These are phyloP conservation scores for Fusarium sp. DNA, from an alignment of 2,329 filamentous ascomycete species.

Conservation along the genomic window DNA sequence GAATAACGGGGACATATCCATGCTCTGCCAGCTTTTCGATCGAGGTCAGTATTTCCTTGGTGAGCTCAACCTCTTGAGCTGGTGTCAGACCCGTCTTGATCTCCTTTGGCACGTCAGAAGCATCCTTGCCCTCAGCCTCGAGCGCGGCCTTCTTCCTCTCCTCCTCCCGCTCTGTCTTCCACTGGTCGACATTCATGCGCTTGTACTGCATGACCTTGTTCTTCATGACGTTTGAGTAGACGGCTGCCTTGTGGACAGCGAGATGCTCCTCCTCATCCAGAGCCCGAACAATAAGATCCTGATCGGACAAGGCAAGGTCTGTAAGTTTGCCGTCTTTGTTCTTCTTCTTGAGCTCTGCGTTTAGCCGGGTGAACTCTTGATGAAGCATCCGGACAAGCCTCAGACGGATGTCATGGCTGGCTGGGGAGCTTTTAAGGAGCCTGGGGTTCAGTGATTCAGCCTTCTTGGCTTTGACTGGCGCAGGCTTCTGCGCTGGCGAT, in stretches of 20 bases:
- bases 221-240: slow-evolving; percentile 89
- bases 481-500: slow-evolving; percentile 27
- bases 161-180: slow-evolving; percentile 71
- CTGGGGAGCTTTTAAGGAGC: slow-evolving; percentile 69
- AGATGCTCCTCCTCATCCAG: slow-evolving; percentile 84
- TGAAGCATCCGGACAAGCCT: slow-evolving; percentile 74
- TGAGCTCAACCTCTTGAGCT: slow-evolving; percentile 75
- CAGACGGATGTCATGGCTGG: slow-evolving; percentile 67
- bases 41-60: slow-evolving; percentile 73
- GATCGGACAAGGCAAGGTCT: slow-evolving; percentile 68
- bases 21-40: slow-evolving; percentile 72
- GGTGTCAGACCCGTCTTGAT: slow-evolving; percentile 78
- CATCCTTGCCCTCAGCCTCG: slow-evolving; percentile 48
- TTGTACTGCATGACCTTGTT: slow-evolving; percentile 81
- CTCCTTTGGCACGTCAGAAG: slow-evolving; percentile 56
- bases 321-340: slow-evolving; percentile 59
- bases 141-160: slow-evolving; percentile 53
- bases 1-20: slow-evolving; percentile 81
- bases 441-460: slow-evolving; percentile 75
- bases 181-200: slow-evolving; percentile 78
- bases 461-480: slow-evolving; percentile 43
- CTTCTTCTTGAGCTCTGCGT: slow-evolving; percentile 69
- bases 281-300: slow-evolving; percentile 75
- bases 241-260: slow-evolving; percentile 73
- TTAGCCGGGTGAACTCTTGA: slow-evolving; percentile 74